Evolutionary conservation across 2,329 filamentous ascomycete species (phyloP).

Genomic region (Helotiales sp.): DNA sequence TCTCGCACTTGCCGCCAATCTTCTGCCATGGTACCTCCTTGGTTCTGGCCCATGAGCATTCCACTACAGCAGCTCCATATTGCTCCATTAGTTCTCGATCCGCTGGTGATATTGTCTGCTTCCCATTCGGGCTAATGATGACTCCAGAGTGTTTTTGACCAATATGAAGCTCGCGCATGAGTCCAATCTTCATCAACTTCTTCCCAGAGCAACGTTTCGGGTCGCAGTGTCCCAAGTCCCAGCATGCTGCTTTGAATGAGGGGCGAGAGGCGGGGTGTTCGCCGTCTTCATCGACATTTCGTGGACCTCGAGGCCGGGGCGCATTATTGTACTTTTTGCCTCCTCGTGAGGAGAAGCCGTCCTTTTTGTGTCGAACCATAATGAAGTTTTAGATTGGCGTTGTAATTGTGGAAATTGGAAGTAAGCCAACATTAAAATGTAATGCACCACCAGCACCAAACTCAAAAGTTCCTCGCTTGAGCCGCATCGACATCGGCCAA

Average conservation of each 20-base stretch:
- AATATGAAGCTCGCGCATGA: slow-evolving; percentile 90
- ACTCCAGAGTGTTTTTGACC: slow-evolving; percentile 91
- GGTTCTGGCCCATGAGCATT: slow-evolving; percentile 94
- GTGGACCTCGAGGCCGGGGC: slow-evolving; percentile 55
- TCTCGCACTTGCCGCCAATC: slow-evolving; percentile 91
- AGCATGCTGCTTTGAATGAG: slow-evolving; percentile 89
- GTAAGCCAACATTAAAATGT: not conserved
- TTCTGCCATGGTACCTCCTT: slow-evolving; percentile 87
- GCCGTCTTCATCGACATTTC: slow-evolving; percentile 42
- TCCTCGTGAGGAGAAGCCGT: slow-evolving; percentile 59
- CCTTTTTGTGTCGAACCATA: slow-evolving; percentile 98
- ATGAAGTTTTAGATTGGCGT: slow-evolving; percentile 9
- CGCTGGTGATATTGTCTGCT: slow-evolving; percentile 77
- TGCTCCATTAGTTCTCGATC: slow-evolving; percentile 81
- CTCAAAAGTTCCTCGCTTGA: slow-evolving; percentile 14
- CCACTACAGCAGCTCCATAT: slow-evolving; percentile 91
- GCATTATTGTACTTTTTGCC: slow-evolving; percentile 69
- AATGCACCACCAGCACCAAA: too few species aligned
- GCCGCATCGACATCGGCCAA: slow-evolving; percentile 1
- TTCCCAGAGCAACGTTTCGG: slow-evolving; percentile 96
- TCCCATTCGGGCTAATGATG: slow-evolving; percentile 93
- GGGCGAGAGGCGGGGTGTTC: slow-evolving; percentile 43
- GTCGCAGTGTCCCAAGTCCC: slow-evolving; percentile 97
- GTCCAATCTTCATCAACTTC: slow-evolving; percentile 83
- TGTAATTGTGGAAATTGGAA: not conserved